Evolutionary conservation across 225 moss, liverwort and hornwort species (phyloP).

Genomic region (Neckera pumila): DNA sequence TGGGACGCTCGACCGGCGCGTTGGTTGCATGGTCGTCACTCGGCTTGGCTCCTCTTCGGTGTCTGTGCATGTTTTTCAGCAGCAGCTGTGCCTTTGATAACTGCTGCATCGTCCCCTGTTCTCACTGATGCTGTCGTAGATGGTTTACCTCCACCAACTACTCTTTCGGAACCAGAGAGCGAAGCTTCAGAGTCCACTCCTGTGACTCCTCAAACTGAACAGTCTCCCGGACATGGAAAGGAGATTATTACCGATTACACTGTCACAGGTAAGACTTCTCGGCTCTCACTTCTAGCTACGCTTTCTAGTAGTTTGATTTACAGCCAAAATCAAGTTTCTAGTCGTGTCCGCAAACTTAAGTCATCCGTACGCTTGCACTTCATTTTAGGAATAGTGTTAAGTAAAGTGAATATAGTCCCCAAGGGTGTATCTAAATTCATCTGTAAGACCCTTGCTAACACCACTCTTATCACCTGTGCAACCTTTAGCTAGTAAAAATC

Average conservation of each 20-base stretch:
- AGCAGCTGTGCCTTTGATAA: constrained; percentile 55
- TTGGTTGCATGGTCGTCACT: constrained; percentile 87
- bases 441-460: neutral
- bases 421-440: neutral
- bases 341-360: neutral
- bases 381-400: neutral
- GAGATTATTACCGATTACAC: constrained; percentile 63
- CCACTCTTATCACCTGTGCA: neutral
- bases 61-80: constrained; percentile 61
- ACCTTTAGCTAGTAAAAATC: no score
- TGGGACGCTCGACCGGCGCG: constrained; percentile 93
- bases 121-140: constrained; percentile 47
- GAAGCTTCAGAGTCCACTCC: constrained; percentile 5
- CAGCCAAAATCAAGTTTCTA: neutral
- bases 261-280: constrained; percentile 54
- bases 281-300: neutral
- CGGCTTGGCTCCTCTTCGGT: constrained; percentile 89
- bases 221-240: constrained; percentile 58
- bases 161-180: neutral
- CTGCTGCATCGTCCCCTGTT: constrained; percentile 22
- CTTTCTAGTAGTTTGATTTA: neutral
- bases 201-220: constrained; percentile 23
- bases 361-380: neutral
- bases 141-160: neutral
- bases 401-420: neutral